These are phyloP conservation scores for Elaeis guineensis DNA, from an alignment of 176 grass and related monocot species.

Conservation along the genomic window DNA sequence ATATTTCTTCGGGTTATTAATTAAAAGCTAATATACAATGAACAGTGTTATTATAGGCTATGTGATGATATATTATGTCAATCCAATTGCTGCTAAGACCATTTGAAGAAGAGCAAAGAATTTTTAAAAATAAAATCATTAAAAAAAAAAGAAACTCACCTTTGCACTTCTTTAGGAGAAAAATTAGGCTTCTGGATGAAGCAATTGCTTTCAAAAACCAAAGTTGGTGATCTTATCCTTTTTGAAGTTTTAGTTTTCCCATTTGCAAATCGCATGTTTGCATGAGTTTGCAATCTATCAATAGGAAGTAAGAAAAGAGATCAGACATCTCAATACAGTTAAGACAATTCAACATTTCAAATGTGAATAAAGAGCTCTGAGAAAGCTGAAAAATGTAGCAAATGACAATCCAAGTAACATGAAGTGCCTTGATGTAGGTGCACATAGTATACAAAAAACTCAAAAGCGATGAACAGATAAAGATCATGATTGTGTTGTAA, in stretches of 20 bases:
- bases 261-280: conserved; percentile 31
- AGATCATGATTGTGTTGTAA: too few relatives aligned
- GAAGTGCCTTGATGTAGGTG: too few relatives aligned
- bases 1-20: too few relatives aligned
- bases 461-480: too few relatives aligned
- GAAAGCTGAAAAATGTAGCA: not conserved
- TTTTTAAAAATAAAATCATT: conserved; percentile 9
- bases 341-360: conserved; percentile 2
- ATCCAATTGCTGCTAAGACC: not conserved
- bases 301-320: conserved; percentile 1
- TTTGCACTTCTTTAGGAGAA: conserved; percentile 32
- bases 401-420: too few relatives aligned
- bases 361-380: conserved; percentile 2
- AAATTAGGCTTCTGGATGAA: conserved; percentile 27
- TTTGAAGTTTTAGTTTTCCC: conserved; percentile 47
- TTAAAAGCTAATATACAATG: too few relatives aligned
- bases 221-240: conserved; percentile 39
- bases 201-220: conserved; percentile 25
- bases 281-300: conserved; percentile 39
- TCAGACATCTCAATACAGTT: conserved; percentile 3
- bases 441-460: too few relatives aligned
- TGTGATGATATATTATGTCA: not conserved
- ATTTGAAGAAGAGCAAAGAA: conserved; percentile 12
- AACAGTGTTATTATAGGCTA: too few relatives aligned
- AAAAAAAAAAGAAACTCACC: conserved; percentile 26